Percentiles rank a stretch among this genome's conserved stretches.
Conservation (phyloP, 768 basidiomycete genomes). For the Terana coerulea region DNA sequence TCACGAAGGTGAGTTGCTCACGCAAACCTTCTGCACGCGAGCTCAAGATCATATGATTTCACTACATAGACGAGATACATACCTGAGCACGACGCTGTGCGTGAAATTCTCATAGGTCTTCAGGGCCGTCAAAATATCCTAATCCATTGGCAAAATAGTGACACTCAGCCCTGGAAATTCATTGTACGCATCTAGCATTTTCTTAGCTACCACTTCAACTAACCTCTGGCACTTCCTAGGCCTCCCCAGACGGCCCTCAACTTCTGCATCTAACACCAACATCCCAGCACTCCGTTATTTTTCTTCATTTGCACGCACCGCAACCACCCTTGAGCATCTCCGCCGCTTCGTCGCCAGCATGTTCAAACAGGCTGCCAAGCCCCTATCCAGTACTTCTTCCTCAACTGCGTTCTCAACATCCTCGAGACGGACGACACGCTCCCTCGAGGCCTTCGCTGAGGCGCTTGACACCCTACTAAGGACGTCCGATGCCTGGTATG, state of each 20-base stretch:
- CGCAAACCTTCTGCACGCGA: too few relatives aligned
- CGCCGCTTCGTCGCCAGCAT: conserved; percentile 55
- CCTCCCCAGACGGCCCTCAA: conserved; percentile 48
- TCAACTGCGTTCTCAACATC: conserved; percentile 7
- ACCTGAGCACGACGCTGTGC: conserved; percentile 69
- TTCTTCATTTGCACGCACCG: conserved; percentile 49
- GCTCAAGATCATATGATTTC: too few relatives aligned
- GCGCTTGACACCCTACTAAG: conserved; percentile 61
- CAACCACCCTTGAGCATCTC: conserved; percentile 59
- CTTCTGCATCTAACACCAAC: conserved; percentile 64
- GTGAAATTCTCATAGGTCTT: conserved; percentile 71
- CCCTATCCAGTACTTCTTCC: conserved; percentile 5
- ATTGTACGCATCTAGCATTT: conserved; percentile 19
- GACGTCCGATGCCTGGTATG: conserved; percentile 66
- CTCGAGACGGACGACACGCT: conserved; percentile 39
- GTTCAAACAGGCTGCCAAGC: conserved; percentile 23
- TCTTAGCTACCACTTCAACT: background rate
- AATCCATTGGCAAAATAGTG: conserved; percentile 31
- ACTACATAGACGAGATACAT: conserved; percentile 52
- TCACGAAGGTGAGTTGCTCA: background rate
- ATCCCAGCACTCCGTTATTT: conserved; percentile 67
- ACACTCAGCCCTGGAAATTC: conserved; percentile 29
- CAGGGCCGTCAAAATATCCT: conserved; percentile 69
- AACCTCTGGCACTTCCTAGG: too few relatives aligned
- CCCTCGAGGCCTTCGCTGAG: conserved; percentile 81